Evolutionary conservation across 768 basidiomycete genomes (phyloP).

Genomic region (Tricholomella constricta): DNA sequence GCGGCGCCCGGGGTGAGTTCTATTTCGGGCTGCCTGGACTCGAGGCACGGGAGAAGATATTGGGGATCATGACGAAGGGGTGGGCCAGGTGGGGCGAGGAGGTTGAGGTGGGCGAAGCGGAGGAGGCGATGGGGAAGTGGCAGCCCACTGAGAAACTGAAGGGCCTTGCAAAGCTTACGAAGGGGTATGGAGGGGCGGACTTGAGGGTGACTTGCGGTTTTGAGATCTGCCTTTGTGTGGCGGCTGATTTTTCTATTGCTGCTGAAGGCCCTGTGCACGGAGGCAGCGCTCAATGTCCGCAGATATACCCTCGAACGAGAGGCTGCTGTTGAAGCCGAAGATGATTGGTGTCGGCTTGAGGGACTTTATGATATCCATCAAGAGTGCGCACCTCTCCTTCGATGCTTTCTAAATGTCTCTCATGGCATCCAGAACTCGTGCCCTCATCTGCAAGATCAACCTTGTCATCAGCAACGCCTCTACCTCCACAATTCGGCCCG

Average conservation of each 20-base stretch:
- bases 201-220: slow-evolving; percentile 63
- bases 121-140: slow-evolving; percentile 17
- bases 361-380: slow-evolving; percentile 99
- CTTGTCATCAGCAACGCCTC: slow-evolving; percentile 78
- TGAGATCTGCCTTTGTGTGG: slow-evolving; percentile 3
- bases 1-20: slow-evolving; percentile 94
- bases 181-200: slow-evolving; percentile 98
- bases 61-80: slow-evolving; percentile 84
- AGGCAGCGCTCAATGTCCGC: slow-evolving; percentile 95
- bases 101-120: slow-evolving; percentile 28
- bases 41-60: slow-evolving; percentile 84
- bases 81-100: slow-evolving; percentile 82
- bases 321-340: slow-evolving; percentile 82
- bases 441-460: slow-evolving; percentile 94
- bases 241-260: slow-evolving; percentile 12
- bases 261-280: slow-evolving; percentile 86
- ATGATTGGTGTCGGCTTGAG: slow-evolving; percentile 81
- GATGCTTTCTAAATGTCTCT: too few relatives aligned
- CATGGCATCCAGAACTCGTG: slow-evolving; percentile 83
- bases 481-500: slow-evolving; percentile 84
- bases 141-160: slow-evolving; percentile 29
- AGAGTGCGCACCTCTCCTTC: too few relatives aligned
- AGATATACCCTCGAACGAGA: slow-evolving; percentile 91
- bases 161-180: slow-evolving; percentile 86
- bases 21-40: slow-evolving; percentile 91